phyloP scores from a whole-genome alignment of 2,329 filamentous ascomycete genomes.

The Dothideomycetes sp. region DNA sequence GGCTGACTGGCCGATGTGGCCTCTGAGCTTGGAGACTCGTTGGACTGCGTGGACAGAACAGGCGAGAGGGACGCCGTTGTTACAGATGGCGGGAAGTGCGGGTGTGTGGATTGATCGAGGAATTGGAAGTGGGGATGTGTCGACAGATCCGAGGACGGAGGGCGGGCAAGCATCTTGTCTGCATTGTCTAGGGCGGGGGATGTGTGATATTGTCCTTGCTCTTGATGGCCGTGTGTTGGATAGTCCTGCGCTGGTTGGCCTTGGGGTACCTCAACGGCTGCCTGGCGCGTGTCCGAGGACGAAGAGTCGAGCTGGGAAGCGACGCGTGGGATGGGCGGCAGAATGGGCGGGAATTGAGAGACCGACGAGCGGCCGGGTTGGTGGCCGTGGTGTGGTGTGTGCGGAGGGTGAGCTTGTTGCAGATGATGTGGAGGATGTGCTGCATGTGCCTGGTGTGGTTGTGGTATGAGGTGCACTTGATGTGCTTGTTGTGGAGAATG shows the following conservation, averaged over 20 bases:
- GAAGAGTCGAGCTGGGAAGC: slow-evolving; percentile 9
- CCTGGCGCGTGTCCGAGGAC: not conserved
- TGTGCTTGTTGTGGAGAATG: too few relatives aligned
- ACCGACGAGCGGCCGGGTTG: slow-evolving; percentile 1
- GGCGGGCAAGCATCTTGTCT: not conserved
- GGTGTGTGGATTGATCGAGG: not conserved
- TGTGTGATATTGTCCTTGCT: not conserved
- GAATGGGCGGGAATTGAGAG: slow-evolving; percentile 29
- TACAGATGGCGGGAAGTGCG: not conserved
- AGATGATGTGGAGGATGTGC: too few relatives aligned
- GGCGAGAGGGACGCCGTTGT: not conserved
- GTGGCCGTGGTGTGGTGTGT: not conserved
- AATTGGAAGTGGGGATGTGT: not conserved
- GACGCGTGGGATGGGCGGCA: slow-evolving; percentile 30
- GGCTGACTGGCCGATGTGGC: not conserved
- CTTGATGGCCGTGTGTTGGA: not conserved
- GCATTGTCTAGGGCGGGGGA: not conserved
- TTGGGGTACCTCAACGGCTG: not conserved
- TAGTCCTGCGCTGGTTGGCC: too few relatives aligned
- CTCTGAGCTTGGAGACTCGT: not conserved
- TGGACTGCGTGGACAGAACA: not conserved
- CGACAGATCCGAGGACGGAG: not conserved
- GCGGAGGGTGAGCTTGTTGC: too few relatives aligned
- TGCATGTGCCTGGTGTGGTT: too few relatives aligned
- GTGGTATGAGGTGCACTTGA: too few relatives aligned